Conservation (phyloP, 2,329 filamentous ascomycete species). For the Aspergillus flavus region DNA sequence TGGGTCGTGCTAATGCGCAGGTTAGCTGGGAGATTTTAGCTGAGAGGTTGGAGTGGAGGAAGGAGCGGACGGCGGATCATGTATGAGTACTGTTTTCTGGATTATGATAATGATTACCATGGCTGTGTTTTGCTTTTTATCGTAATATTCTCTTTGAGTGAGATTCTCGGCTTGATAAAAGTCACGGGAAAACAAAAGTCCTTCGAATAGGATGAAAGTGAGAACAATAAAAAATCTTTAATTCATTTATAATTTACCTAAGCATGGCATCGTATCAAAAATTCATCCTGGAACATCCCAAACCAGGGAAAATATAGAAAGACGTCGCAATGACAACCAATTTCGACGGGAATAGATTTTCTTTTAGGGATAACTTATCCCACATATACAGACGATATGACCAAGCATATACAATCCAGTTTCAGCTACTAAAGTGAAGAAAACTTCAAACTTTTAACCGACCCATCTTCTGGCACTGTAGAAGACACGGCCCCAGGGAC, state of each 20-base stretch:
- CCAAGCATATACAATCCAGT: conserved; percentile 1
- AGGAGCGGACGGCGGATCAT: conserved; percentile 9
- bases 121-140: neutral
- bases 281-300: neutral
- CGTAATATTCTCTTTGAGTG: too few relatives aligned
- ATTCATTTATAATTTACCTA: neutral
- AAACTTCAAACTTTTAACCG: conserved; percentile 49
- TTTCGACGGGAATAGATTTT: neutral
- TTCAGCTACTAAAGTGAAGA: neutral
- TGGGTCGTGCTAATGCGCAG: conserved; percentile 73
- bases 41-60: conserved; percentile 69
- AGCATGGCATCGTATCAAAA: conserved; percentile 5
- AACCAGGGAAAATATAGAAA: neutral
- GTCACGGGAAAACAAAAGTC: too few relatives aligned
- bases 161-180: too few relatives aligned
- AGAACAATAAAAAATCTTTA: neutral
- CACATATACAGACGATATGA: neutral
- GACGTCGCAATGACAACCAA: neutral
- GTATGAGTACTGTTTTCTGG: neutral
- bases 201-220: too few relatives aligned
- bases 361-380: neutral
- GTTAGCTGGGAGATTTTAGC: conserved; percentile 78
- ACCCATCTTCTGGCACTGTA: conserved; percentile 87
- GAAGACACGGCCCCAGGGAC: conserved; percentile 85
- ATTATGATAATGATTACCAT: neutral